phyloP scores from a whole-genome alignment of 192 early-diverging fungal genomes.

The Rhizophlyctis rosea region DNA sequence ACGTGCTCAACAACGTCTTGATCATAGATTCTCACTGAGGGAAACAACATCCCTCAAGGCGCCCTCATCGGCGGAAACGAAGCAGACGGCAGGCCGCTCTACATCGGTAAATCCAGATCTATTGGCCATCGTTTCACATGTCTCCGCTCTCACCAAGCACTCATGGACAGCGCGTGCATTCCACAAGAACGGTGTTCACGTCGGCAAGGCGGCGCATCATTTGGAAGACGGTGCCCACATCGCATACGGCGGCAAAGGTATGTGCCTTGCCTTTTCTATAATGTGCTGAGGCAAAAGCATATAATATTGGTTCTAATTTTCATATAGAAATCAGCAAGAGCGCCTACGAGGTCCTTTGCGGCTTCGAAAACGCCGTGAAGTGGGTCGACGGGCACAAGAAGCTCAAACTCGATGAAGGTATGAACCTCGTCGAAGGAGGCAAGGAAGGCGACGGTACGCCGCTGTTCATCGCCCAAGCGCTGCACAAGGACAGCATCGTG shows the following conservation, averaged over 20 bases:
- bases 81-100: conserved; percentile 56
- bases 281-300: too few relatives aligned
- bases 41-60: conserved; percentile 28
- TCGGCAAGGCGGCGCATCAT: conserved; percentile 26
- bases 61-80: conserved; percentile 62
- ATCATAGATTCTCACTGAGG: conserved; percentile 19
- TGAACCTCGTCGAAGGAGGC: conserved; percentile 51
- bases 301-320: too few relatives aligned
- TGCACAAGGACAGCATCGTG: conserved; percentile 49
- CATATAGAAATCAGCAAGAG: conserved; percentile 49
- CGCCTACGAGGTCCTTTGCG: conserved; percentile 60
- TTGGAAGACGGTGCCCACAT: conserved; percentile 45
- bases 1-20: not conserved
- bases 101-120: conserved; percentile 44
- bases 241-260: conserved; percentile 55
- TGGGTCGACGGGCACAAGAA: conserved; percentile 51
- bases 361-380: conserved; percentile 50
- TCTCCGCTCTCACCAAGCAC: too few relatives aligned
- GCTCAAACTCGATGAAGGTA: conserved; percentile 37
- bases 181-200: conserved; percentile 41
- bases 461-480: conserved; percentile 51
- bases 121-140: conserved; percentile 28
- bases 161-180: conserved; percentile 44
- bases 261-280: conserved; percentile 50
- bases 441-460: conserved; percentile 55